Base-by-base conservation (phyloP, 2,329 filamentous ascomycete species). In the Lomentospora prolificans region DNA sequence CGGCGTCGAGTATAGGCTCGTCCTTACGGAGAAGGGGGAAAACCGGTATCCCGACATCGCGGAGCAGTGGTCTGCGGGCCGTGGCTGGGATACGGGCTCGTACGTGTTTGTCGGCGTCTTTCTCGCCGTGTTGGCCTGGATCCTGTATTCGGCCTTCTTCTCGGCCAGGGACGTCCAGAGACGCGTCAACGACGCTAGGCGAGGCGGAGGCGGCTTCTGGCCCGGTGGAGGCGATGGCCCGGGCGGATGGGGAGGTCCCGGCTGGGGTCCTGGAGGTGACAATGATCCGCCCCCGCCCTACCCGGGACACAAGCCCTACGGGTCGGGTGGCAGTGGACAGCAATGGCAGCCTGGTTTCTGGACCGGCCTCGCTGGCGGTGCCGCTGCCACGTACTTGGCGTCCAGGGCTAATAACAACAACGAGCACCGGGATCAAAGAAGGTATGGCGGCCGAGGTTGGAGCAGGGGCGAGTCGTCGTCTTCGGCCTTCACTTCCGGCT, bases 1-100 rank as follows among this genome's bases (percentile, higher is more conserved):
- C 70, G 94, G 87, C 12, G 91, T 96, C 24, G 89, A 96, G 71
- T 97, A 97, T 70, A 78, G 86, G 12, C 71, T 97, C 5, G 69
- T 87, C 0, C 74, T 97, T 54, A 97, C 91, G 1, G 82, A 86
- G 9, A 75, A 78, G 59, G 94, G 94, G 3, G 84, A 91, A 70
- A 70, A 79, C 62, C 81, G 77, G 62, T 91, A 86, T 67, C 88
- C 86, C 1, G 67, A 79, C 36, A 64, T 81, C 41, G 72, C 69
- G 54, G 69, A 67, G 46, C 72, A 64, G 48, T 17, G 52, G 50
- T 33, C n/a, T 66, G 64, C 25, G 70, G 63, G 2, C 70, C 69
- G 59, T 70, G 70, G 24, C 61, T 10, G 52, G 28, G 28, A 50
- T 33, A 25, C 30, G 19, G 31, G 33, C 4, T 70, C 69, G 2